These are phyloP conservation scores for Ceratocystis diversiconidia DNA, from an alignment of 2,329 filamentous ascomycete species.

Conservation along the genomic window DNA sequence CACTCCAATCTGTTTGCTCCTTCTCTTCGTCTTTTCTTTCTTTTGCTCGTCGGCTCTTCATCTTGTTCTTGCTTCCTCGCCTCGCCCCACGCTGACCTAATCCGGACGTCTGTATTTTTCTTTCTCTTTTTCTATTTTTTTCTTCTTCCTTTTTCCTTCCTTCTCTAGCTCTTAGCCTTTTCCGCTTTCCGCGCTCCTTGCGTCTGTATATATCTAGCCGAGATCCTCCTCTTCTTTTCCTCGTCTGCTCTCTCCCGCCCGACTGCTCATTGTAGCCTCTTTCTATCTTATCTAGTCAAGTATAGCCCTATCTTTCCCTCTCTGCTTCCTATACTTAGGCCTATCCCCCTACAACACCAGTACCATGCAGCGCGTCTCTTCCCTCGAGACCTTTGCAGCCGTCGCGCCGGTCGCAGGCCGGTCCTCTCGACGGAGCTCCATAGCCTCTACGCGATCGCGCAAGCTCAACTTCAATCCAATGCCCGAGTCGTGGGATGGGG, in stretches of 20 bases:
- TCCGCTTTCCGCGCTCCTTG: neutral
- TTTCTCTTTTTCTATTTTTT: neutral
- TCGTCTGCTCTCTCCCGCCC: neutral
- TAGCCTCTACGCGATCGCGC: slow-evolving; percentile 34
- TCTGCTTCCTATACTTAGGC: neutral
- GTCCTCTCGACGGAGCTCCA: slow-evolving; percentile 28
- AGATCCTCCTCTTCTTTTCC: neutral
- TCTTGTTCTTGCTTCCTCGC: neutral
- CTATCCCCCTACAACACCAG: neutral
- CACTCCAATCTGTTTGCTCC: too few species aligned
- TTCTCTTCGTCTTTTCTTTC: neutral
- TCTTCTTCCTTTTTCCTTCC: neutral
- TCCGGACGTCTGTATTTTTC: too few species aligned
- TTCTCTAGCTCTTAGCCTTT: neutral
- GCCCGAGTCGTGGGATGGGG: slow-evolving; percentile 37
- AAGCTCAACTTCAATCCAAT: slow-evolving; percentile 42
- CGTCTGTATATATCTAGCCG: neutral
- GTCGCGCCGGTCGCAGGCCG: slow-evolving; percentile 26
- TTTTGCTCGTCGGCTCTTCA: neutral
- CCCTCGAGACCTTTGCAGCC: slow-evolving; percentile 37
- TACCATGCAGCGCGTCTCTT: slow-evolving; percentile 34
- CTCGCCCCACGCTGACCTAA: neutral
- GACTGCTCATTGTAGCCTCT: neutral
- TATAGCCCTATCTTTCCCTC: neutral
- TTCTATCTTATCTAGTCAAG: neutral